Percentiles rank a stretch among this genome's conserved stretches.
Evolutionary conservation across 352 stramenopile genomes (phyloP).

Genomic region (Globisporangium perplexum): DNA sequence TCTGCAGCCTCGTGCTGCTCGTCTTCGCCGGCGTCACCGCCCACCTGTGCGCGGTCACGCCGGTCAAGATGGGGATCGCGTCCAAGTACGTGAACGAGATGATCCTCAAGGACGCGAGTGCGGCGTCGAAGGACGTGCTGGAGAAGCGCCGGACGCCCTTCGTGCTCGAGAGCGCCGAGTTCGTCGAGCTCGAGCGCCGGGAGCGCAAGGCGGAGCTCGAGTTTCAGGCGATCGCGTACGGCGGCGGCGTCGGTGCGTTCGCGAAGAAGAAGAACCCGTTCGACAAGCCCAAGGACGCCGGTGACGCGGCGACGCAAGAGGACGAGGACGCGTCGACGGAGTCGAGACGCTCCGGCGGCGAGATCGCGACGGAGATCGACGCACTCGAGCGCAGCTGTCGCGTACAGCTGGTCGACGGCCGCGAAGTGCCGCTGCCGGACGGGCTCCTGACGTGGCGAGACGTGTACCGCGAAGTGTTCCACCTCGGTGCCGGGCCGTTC

Average conservation of each 20-base stretch:
- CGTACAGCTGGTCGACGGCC: constrained; percentile 24
- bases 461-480: constrained; percentile 37
- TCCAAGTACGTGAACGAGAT: constrained; percentile 88
- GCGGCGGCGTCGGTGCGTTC: constrained; percentile 43
- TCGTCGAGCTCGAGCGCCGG: constrained; percentile 59
- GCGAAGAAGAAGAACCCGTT: constrained; percentile 39
- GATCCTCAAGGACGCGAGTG: constrained; percentile 81
- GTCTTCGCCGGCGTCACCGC: constrained; percentile 69
- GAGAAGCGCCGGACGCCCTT: constrained; percentile 63
- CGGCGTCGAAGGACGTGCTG: constrained; percentile 59
- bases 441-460: constrained; percentile 39
- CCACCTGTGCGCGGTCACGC: constrained; percentile 75
- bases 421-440: constrained; percentile 32
- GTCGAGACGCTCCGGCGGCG: constrained; percentile 27
- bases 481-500: constrained; percentile 42
- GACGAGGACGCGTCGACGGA: constrained; percentile 1
- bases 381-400: constrained; percentile 51
- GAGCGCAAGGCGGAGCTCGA: constrained; percentile 79
- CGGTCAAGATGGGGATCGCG: constrained; percentile 83
- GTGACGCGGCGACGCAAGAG: background rate
- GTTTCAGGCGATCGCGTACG: constrained; percentile 78
- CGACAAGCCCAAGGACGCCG: constrained; percentile 5
- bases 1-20: constrained; percentile 83
- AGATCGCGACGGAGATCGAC: constrained; percentile 68
- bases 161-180: constrained; percentile 71